A percentile compares a stretch with the other conserved stretches of the same genome.
phyloP scores from a whole-genome alignment of 2,329 filamentous ascomycete genomes.

The Aspergillus intermedius region DNA sequence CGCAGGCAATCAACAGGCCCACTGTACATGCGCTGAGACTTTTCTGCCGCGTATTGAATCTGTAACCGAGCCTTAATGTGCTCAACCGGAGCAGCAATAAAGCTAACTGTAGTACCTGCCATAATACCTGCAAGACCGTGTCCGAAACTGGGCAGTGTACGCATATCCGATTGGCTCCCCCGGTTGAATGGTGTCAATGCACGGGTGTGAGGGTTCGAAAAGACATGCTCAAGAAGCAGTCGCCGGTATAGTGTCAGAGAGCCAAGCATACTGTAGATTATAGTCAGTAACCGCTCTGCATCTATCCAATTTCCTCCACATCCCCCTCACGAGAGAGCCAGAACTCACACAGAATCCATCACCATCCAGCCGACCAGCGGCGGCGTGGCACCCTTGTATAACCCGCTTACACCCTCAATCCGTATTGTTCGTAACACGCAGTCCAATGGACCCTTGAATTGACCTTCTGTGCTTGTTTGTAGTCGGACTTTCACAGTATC shows the following conservation, averaged over 20 bases:
- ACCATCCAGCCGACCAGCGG: slow-evolving; percentile 97
- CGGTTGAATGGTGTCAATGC: slow-evolving; percentile 28
- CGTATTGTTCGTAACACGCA: slow-evolving; percentile 78
- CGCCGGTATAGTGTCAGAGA: slow-evolving; percentile 85
- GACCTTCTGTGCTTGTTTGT: slow-evolving; percentile 70
- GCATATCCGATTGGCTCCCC: slow-evolving; percentile 26
- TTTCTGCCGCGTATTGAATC: slow-evolving; percentile 80
- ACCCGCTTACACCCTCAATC: slow-evolving; percentile 73
- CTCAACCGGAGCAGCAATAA: slow-evolving; percentile 89
- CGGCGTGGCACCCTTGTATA: slow-evolving; percentile 93
- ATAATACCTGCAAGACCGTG: slow-evolving; percentile 83
- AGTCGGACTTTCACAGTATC: slow-evolving; percentile 96
- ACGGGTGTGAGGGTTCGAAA: slow-evolving; percentile 48
- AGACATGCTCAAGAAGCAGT: slow-evolving; percentile 73
- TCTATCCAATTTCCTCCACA: not conserved
- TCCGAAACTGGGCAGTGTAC: slow-evolving; percentile 64
- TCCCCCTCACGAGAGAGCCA: not conserved
- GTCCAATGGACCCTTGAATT: slow-evolving; percentile 79
- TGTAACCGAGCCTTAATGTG: slow-evolving; percentile 92
- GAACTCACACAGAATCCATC: slow-evolving; percentile 68
- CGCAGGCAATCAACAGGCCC: slow-evolving; percentile 78
- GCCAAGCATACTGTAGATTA: slow-evolving; percentile 65
- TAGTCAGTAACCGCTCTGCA: slow-evolving; percentile 12
- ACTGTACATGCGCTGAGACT: slow-evolving; percentile 69
- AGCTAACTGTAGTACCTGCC: slow-evolving; percentile 82